Percentiles rank a stretch among this genome's conserved stretches.
Conservation (phyloP, 441 rosid genomes). For the Biscutella auriculata region DNA sequence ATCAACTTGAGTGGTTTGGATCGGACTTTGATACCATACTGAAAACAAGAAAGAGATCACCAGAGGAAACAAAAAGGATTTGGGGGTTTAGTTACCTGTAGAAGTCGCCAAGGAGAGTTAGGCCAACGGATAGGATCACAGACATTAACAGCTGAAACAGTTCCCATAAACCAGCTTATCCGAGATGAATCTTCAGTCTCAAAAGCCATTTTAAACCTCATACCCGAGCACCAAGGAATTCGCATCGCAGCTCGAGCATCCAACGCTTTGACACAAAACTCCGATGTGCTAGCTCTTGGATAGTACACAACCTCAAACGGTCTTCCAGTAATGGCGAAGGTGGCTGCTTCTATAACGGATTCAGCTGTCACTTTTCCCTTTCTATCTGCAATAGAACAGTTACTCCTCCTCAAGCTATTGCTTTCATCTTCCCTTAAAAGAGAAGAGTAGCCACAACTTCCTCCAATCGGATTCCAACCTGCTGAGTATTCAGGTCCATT, state of each 20-base stretch:
- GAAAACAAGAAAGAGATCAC: neutral
- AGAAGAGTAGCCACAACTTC: constrained; percentile 37
- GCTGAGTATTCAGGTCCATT: constrained; percentile 54
- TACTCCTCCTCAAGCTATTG: constrained; percentile 33
- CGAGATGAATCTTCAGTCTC: constrained; percentile 90
- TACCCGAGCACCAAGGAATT: constrained; percentile 78
- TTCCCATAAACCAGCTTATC: constrained; percentile 97
- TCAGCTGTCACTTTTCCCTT: constrained; percentile 49
- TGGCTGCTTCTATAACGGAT: constrained; percentile 66
- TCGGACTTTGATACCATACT: too few relatives aligned
- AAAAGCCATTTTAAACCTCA: constrained; percentile 96
- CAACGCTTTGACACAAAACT: constrained; percentile 71
- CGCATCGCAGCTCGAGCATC: constrained; percentile 61
- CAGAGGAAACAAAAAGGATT: neutral
- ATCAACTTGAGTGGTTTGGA: too few relatives aligned
- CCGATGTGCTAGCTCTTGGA: constrained; percentile 66
- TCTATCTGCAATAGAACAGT: constrained; percentile 17
- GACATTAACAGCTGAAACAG: constrained; percentile 71
- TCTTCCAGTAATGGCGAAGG: constrained; percentile 53
- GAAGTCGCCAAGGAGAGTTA: constrained; percentile 83
- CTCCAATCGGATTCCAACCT: constrained; percentile 57
- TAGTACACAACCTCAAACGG: constrained; percentile 79
- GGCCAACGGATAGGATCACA: constrained; percentile 80
- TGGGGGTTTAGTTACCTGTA: constrained; percentile 46
- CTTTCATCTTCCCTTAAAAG: constrained; percentile 47